Conservation (phyloP, 768 basidiomycete genomes). For the Jaapia argillacea region DNA sequence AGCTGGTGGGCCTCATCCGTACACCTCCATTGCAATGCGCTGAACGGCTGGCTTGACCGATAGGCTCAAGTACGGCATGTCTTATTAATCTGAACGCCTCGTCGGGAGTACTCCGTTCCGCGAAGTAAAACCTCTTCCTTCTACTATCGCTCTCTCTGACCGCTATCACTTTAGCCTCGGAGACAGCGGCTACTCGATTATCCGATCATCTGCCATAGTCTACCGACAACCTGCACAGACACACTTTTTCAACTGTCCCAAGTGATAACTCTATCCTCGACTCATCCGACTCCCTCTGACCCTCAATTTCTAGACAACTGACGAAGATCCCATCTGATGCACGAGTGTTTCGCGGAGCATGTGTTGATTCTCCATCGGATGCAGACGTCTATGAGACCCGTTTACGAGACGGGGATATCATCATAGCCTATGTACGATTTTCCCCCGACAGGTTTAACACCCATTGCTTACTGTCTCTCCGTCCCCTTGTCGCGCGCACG, state of each 20-base stretch:
- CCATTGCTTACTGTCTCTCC: neutral
- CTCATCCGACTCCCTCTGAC: neutral
- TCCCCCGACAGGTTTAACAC: neutral
- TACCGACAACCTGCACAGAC: conserved; percentile 34
- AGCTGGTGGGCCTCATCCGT: conserved; percentile 14
- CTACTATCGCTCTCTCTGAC: conserved; percentile 5
- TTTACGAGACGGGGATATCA: conserved; percentile 41
- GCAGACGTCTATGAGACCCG: conserved; percentile 36
- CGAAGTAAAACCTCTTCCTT: conserved; percentile 42
- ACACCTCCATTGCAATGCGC: neutral
- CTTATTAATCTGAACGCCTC: conserved; percentile 65
- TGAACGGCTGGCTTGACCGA: conserved; percentile 8
- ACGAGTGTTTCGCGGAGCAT: conserved; percentile 12
- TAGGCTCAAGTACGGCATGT: conserved; percentile 83
- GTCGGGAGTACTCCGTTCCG: conserved; percentile 64
- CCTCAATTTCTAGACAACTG: conserved; percentile 19
- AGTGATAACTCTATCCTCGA: conserved; percentile 35
- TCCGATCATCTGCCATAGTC: conserved; percentile 56
- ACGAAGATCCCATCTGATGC: conserved; percentile 22
- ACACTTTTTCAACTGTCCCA: conserved; percentile 36
- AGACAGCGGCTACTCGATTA: conserved; percentile 70
- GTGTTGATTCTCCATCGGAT: conserved; percentile 27
- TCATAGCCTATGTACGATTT: conserved; percentile 36
- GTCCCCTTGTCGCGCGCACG: neutral
- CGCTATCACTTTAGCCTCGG: conserved; percentile 39